A percentile compares a stretch with the other conserved stretches of the same genome.
These are phyloP conservation scores for Dendrobium officinale DNA, from an alignment of 106 monocot species.

Conservation along the genomic window DNA sequence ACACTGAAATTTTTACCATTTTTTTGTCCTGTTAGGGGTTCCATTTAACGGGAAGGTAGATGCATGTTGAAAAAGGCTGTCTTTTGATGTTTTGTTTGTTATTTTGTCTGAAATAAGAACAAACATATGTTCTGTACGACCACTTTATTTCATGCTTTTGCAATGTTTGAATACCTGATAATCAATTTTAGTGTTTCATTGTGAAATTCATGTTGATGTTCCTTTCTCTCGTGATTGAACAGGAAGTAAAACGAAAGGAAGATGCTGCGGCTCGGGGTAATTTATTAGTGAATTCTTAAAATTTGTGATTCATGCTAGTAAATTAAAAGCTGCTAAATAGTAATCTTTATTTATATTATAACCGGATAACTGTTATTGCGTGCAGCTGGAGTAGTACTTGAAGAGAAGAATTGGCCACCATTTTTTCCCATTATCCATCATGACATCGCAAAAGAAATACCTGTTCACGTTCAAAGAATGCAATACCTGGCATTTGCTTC, in stretches of 20 bases:
- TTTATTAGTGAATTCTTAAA: neutral
- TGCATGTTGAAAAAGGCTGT: no score
- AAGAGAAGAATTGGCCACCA: conserved; percentile 89
- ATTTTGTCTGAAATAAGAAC: neutral
- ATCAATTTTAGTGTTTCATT: neutral
- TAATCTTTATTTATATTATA: neutral
- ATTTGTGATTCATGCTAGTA: neutral
- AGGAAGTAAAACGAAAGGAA: conserved; percentile 81
- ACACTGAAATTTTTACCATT: no score
- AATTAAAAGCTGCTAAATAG: neutral
- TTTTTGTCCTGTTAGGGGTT: no score
- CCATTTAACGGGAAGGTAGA: no score
- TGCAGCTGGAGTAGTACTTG: conserved; percentile 85
- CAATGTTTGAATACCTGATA: neutral
- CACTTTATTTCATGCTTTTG: neutral
- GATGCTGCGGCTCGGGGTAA: conserved; percentile 77
- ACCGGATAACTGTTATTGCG: neutral
- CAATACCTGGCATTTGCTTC: conserved; percentile 90
- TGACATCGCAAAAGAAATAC: conserved; percentile 89
- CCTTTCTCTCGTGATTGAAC: neutral
- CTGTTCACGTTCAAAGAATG: conserved; percentile 72
- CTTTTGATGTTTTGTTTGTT: neutral
- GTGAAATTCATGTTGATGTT: conserved; percentile 1
- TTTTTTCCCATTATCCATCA: conserved; percentile 88
- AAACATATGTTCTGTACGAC: neutral